These are phyloP conservation scores for Persicaria tinctoria DNA, from an alignment of 148 eudicot species.

Conservation along the genomic window DNA sequence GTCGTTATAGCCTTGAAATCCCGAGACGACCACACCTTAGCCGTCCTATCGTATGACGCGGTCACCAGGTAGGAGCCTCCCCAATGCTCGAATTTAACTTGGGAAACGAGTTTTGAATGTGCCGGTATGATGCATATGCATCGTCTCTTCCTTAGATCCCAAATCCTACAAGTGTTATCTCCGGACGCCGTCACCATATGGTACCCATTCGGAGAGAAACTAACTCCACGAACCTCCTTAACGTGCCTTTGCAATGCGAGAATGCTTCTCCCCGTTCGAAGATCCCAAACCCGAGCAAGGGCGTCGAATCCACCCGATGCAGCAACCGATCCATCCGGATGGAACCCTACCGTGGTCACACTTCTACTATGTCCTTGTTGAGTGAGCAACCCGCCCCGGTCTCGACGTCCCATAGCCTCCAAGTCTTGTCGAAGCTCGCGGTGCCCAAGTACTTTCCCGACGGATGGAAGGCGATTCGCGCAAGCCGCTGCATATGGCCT, in stretches of 20 bases:
- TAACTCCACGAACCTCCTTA: conserved; percentile 77
- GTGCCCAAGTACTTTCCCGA: conserved; percentile 91
- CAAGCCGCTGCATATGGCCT: conserved; percentile 91
- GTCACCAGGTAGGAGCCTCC: conserved; percentile 90
- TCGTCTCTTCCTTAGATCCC: conserved; percentile 87
- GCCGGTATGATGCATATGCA: conserved; percentile 80
- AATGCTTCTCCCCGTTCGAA: conserved; percentile 85
- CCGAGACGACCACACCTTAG: conserved; percentile 93
- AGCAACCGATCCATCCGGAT: conserved; percentile 81
- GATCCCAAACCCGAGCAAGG: conserved; percentile 95
- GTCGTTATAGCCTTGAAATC: conserved; percentile 83
- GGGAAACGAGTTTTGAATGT: conserved; percentile 83
- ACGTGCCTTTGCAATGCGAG: conserved; percentile 93
- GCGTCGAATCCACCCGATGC: conserved; percentile 90
- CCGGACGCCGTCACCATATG: conserved; percentile 88
- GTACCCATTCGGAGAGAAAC: conserved; percentile 93
- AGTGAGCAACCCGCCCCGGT: conserved; percentile 80
- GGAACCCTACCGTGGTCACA: conserved; percentile 73
- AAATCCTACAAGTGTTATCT: conserved; percentile 88
- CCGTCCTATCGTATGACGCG: conserved; percentile 84
- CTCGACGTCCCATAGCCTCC: conserved; percentile 93
- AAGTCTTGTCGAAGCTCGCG: conserved; percentile 89
- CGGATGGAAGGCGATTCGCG: conserved; percentile 87
- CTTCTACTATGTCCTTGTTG: conserved; percentile 98
- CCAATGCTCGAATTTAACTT: conserved; percentile 92